A percentile compares a stretch with the other conserved stretches of the same genome.
phyloP scores from a whole-genome alignment of 208 protist species.

The Leishmania lainsoni region DNA sequence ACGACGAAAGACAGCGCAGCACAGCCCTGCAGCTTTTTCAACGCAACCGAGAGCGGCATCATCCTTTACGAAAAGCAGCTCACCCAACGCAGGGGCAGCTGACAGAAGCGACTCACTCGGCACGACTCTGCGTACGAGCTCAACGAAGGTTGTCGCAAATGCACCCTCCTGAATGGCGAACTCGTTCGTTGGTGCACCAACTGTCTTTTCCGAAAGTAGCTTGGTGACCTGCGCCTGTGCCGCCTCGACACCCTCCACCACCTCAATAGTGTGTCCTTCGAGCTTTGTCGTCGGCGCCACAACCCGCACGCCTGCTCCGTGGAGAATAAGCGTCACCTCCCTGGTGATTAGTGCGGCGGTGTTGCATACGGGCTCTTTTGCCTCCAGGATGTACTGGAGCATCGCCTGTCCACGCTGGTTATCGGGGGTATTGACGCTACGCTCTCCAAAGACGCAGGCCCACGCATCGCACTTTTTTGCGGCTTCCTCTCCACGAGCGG shows the following conservation, averaged over 20 bases:
- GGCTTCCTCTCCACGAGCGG: slow-evolving; percentile 24
- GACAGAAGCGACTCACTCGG: slow-evolving; percentile 43
- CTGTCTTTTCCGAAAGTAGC: slow-evolving; percentile 33
- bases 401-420: slow-evolving; percentile 86
- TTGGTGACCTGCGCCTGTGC: slow-evolving; percentile 20
- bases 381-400: slow-evolving; percentile 78
- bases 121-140: slow-evolving; percentile 30
- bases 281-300: slow-evolving; percentile 20
- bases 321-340: slow-evolving; percentile 45
- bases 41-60: slow-evolving; percentile 59
- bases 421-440: slow-evolving; percentile 66
- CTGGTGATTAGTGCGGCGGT: slow-evolving; percentile 54
- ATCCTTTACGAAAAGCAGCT: slow-evolving; percentile 88
- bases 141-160: slow-evolving; percentile 53
- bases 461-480: slow-evolving; percentile 45
- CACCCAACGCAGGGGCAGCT: slow-evolving; percentile 66
- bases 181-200: slow-evolving; percentile 73
- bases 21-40: slow-evolving; percentile 78
- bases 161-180: slow-evolving; percentile 75
- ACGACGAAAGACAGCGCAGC: slow-evolving; percentile 76
- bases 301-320: slow-evolving; percentile 29
- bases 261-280: slow-evolving; percentile 16
- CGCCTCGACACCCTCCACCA: slow-evolving; percentile 16
- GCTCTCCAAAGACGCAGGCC: slow-evolving; percentile 64
- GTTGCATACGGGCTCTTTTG: slow-evolving; percentile 47